Base-by-base conservation (phyloP, 2,329 filamentous ascomycete species). In the Penicillium glabrum region DNA sequence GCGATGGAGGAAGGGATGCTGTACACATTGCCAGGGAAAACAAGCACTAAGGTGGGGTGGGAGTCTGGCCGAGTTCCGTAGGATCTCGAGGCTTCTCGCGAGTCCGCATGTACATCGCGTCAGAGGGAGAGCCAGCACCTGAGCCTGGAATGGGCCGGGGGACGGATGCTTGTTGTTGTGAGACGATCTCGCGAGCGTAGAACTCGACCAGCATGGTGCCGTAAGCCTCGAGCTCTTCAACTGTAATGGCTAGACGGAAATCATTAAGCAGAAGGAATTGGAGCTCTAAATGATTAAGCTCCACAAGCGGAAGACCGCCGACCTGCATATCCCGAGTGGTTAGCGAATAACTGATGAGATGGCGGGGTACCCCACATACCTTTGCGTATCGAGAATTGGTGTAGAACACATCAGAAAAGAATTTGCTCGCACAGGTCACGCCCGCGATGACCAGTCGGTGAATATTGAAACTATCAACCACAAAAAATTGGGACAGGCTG, bases 351-450 rank as follows among this genome's bases (percentile, higher is more conserved):
- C 27, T 39, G 3, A 37, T 59, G 39, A 59, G 55, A 44, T 8
- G 29, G 26, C 26, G 26, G 27, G 19, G 11, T 21, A 23, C 23
- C 24, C 39, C 56, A 78, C 82, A 61, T 82, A 96, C 95, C 89
- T 98, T 99, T 58, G 95, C 95, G 74, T 99, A 99, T 86, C 95
- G 86, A 54, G 95, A 98, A 76, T 99, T 99, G 10, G 95, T 99
- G 73, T 98, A 99, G 69, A 99, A 99, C 41, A 98, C 93, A 77
- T 99, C 86, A 5, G 93, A 98, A 77, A 99, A 99, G 82, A 98
- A 99, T 76, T 99, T 99, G 84, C 93, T 98, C 5, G 95, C 93
- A 75, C 95, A 98, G 3, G 95, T 99, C 45, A 99, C 95, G 35
- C 93, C 95, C 2, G 95, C 91, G 72, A 99, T 99, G 53, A 98